Evolutionary conservation across 331 rosid species (phyloP).

Genomic region (Rosa hybrid): DNA sequence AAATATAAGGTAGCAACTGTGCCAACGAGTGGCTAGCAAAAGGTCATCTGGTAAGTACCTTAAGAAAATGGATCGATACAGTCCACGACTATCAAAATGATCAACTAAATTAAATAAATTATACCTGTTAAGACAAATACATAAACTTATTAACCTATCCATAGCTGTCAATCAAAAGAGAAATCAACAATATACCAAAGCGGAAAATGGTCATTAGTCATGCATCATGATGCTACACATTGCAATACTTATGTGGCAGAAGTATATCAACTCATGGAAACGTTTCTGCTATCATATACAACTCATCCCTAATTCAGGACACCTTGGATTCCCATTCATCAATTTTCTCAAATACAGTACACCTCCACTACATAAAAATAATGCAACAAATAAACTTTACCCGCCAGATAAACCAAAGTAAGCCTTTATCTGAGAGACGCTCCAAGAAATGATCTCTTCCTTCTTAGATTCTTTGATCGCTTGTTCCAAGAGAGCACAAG

Average conservation of each 20-base stretch:
- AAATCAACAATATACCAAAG: slow-evolving; percentile 26
- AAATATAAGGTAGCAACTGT: neutral
- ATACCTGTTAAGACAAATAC: slow-evolving; percentile 56
- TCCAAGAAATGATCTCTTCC: slow-evolving; percentile 57
- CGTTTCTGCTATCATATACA: neutral
- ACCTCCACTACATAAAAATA: slow-evolving; percentile 15
- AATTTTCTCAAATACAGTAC: neutral
- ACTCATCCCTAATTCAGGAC: neutral
- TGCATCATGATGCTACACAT: neutral
- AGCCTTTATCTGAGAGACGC: slow-evolving; percentile 68
- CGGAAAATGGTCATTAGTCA: slow-evolving; percentile 6
- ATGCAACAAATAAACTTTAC: slow-evolving; percentile 41
- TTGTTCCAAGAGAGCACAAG: slow-evolving; percentile 82
- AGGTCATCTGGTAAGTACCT: slow-evolving; percentile 52
- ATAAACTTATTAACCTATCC: slow-evolving; percentile 16
- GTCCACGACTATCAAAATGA: slow-evolving; percentile 82
- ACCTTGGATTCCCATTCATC: neutral
- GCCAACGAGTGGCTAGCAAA: slow-evolving; percentile 19
- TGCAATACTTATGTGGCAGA: neutral
- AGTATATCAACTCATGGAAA: neutral
- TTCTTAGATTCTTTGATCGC: slow-evolving; percentile 60
- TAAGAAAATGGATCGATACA: slow-evolving; percentile 78
- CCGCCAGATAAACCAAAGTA: slow-evolving; percentile 98
- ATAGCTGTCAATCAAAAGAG: slow-evolving; percentile 23
- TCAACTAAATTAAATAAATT: slow-evolving; percentile 69